Conservation (phyloP, 225 moss, liverwort and hornwort genomes). For the Thuidium tamariscinum region DNA sequence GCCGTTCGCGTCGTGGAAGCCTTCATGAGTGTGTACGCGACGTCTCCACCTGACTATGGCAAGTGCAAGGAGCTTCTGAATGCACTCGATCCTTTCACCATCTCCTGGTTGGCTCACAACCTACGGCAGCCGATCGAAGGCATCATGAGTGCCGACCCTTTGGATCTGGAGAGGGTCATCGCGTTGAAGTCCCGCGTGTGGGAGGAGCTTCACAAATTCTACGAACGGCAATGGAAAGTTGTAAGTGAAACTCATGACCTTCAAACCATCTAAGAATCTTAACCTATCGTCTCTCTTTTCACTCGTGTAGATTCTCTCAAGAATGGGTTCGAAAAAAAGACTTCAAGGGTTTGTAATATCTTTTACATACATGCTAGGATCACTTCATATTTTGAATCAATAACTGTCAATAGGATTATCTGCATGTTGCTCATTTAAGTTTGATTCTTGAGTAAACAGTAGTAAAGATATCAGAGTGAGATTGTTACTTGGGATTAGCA, state of each 20-base stretch:
- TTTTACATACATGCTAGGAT: neutral
- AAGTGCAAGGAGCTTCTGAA: constrained; percentile 48
- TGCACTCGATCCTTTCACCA: constrained; percentile 65
- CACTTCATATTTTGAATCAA: neutral
- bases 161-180: constrained; percentile 44
- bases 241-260: constrained; percentile 18
- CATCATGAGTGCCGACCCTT: constrained; percentile 47
- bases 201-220: constrained; percentile 65
- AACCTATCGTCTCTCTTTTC: neutral
- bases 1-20: constrained; percentile 55
- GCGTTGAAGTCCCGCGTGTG: constrained; percentile 39
- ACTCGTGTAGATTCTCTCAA: neutral
- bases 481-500: neutral
- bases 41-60: constrained; percentile 36
- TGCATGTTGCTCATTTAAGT: neutral
- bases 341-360: neutral
- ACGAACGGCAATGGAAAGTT: constrained; percentile 84
- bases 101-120: constrained; percentile 55
- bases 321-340: neutral
- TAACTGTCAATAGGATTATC: neutral
- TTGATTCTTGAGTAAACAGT: neutral
- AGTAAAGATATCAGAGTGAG: neutral
- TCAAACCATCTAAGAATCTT: neutral
- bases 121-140: constrained; percentile 48
- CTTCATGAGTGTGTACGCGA: constrained; percentile 14